Conservation (phyloP, 169 alveolate genomes). For the Plasmodium adleri region DNA sequence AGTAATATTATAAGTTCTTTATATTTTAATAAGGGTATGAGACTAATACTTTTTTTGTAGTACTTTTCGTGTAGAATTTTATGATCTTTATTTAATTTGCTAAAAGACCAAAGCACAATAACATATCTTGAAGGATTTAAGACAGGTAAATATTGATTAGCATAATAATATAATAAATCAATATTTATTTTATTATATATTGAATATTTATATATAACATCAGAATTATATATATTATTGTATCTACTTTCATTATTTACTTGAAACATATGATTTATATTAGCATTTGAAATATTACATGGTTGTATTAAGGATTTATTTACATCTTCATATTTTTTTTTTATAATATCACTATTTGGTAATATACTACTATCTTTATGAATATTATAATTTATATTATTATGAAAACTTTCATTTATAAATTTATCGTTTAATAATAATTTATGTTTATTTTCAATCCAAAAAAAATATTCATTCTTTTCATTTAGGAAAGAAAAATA, state of each 20-base stretch:
- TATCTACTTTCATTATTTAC: neutral
- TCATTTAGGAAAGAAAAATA: slow-evolving; percentile 19
- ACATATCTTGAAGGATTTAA: slow-evolving; percentile 64
- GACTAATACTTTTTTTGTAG: slow-evolving; percentile 29
- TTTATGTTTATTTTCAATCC: neutral
- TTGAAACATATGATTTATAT: too few species aligned
- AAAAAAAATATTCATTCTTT: neutral
- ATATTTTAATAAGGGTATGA: slow-evolving; percentile 32
- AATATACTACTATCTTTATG: neutral
- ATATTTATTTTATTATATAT: slow-evolving; percentile 3
- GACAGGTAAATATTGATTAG: slow-evolving; percentile 39
- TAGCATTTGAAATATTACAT: too few species aligned
- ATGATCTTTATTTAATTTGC: slow-evolving; percentile 54
- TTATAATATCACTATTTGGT: neutral
- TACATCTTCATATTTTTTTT: neutral
- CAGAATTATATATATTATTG: neutral
- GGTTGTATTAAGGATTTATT: too few species aligned
- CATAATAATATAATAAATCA: slow-evolving; percentile 47
- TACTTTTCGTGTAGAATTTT: slow-evolving; percentile 40
- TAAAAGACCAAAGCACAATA: slow-evolving; percentile 66
- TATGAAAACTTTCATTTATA: neutral
- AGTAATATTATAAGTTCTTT: slow-evolving; percentile 52
- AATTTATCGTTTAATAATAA: neutral
- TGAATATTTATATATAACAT: neutral
- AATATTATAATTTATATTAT: neutral